These are phyloP conservation scores for Grosmannia huntii DNA, from an alignment of 2,329 filamentous ascomycete species.

Conservation along the genomic window DNA sequence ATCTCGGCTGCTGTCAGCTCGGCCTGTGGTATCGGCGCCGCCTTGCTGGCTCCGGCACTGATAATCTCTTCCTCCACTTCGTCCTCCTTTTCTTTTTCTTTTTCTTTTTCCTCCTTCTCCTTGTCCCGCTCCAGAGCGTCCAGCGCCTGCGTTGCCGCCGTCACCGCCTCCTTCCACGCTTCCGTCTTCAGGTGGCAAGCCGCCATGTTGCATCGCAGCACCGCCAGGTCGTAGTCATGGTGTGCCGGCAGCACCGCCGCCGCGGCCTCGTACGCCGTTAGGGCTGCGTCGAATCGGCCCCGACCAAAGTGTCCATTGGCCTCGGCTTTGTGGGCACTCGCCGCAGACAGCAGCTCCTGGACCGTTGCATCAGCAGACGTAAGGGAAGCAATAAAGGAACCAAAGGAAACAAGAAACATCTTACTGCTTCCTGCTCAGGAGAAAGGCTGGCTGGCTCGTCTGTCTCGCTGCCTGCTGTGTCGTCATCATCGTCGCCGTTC, in stretches of 20 bases:
- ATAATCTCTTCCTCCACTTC: slow-evolving; percentile 47
- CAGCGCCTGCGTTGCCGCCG: slow-evolving; percentile 58
- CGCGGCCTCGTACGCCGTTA: slow-evolving; percentile 72
- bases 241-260: slow-evolving; percentile 69
- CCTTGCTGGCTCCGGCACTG: slow-evolving; percentile 42
- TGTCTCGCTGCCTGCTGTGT: slow-evolving; percentile 7
- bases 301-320: slow-evolving; percentile 72
- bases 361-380: neutral
- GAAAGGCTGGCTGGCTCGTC: slow-evolving; percentile 24
- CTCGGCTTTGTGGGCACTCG: slow-evolving; percentile 56
- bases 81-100: slow-evolving; percentile 28
- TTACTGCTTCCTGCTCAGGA: slow-evolving; percentile 38
- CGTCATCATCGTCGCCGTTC: slow-evolving; percentile 6
- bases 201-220: slow-evolving; percentile 78
- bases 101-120: slow-evolving; percentile 27
- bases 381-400: neutral
- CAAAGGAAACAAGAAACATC: neutral
- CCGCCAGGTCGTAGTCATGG: slow-evolving; percentile 76
- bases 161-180: slow-evolving; percentile 74
- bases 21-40: slow-evolving; percentile 23
- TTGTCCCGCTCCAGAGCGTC: slow-evolving; percentile 53
- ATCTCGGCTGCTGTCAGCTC: slow-evolving; percentile 15
- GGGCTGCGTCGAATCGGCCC: slow-evolving; percentile 61
- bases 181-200: slow-evolving; percentile 77
- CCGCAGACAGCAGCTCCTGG: slow-evolving; percentile 50